Evolutionary conservation across 495 filamentous ascomycete species (phyloP).

Genomic region (Aeminium ludgeri): DNA sequence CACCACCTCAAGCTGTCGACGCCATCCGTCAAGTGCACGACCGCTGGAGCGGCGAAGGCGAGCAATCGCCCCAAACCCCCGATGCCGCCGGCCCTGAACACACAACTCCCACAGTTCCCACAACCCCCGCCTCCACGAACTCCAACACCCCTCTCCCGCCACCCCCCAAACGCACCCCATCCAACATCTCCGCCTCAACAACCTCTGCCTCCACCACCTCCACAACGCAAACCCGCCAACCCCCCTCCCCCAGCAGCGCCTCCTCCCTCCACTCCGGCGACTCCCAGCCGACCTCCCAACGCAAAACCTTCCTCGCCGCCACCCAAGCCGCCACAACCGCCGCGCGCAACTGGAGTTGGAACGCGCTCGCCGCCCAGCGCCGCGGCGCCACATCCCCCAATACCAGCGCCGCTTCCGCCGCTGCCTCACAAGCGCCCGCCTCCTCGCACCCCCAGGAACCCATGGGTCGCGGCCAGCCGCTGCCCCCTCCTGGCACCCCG

Average conservation of each 20-base stretch:
- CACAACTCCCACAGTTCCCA: too few species aligned
- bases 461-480: constrained; percentile 20
- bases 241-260: neutral
- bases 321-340: constrained; percentile 54
- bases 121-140: too few species aligned
- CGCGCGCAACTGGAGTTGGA: constrained; percentile 72
- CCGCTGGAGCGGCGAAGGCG: neutral
- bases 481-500: constrained; percentile 20
- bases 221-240: neutral
- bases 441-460: constrained; percentile 9
- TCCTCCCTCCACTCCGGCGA: neutral
- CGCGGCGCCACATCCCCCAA: too few species aligned
- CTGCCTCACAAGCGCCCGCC: neutral
- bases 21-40: constrained; percentile 1
- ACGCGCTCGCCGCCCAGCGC: constrained; percentile 43
- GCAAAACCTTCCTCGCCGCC: constrained; percentile 25
- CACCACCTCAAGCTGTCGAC: constrained; percentile 3
- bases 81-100: too few species aligned
- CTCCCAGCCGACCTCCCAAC: too few species aligned
- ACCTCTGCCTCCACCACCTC: neutral
- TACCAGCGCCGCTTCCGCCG: constrained; percentile 14
- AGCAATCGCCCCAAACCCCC: too few species aligned
- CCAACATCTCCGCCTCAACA: neutral
- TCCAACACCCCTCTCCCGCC: too few species aligned
- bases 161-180: neutral